Conservation (phyloP, 768 basidiomycete genomes). For the Tylopilus intermedius region DNA sequence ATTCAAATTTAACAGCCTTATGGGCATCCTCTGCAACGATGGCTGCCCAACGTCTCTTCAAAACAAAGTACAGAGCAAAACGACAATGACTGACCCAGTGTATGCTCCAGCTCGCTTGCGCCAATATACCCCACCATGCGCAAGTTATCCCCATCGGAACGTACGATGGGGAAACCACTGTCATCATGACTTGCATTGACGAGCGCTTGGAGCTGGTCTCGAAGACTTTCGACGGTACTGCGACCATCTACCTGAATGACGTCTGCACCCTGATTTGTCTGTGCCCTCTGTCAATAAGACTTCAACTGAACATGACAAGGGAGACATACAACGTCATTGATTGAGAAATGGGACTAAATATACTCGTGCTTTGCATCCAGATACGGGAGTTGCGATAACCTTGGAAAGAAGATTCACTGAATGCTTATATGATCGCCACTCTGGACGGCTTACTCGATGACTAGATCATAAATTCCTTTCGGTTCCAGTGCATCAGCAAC, state of each 20-base stretch:
- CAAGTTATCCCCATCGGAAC: conserved; percentile 43
- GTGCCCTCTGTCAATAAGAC: background rate
- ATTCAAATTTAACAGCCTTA: conserved; percentile 61
- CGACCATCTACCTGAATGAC: conserved; percentile 63
- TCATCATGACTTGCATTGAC: conserved; percentile 62
- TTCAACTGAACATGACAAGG: background rate
- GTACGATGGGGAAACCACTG: conserved; percentile 82
- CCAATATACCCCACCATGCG: conserved; percentile 89
- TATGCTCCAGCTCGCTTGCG: conserved; percentile 90
- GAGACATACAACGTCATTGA: conserved; percentile 69
- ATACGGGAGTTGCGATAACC: conserved; percentile 83
- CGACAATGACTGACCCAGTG: conserved; percentile 55
- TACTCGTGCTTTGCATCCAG: conserved; percentile 89
- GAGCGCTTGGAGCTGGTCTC: conserved; percentile 60
- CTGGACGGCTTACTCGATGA: conserved; percentile 59
- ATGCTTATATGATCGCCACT: background rate
- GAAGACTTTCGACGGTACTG: conserved; percentile 76
- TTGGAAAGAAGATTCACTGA: conserved; percentile 17
- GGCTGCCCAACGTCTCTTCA: conserved; percentile 36
- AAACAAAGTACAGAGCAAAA: background rate
- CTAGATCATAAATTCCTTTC: conserved; percentile 95
- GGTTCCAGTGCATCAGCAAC: conserved; percentile 41
- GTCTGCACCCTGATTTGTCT: conserved; percentile 67
- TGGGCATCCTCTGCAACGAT: conserved; percentile 73
- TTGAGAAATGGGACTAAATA: conserved; percentile 73